Conservation (phyloP, 2,329 filamentous ascomycete species). For the Paraphoma sp. region DNA sequence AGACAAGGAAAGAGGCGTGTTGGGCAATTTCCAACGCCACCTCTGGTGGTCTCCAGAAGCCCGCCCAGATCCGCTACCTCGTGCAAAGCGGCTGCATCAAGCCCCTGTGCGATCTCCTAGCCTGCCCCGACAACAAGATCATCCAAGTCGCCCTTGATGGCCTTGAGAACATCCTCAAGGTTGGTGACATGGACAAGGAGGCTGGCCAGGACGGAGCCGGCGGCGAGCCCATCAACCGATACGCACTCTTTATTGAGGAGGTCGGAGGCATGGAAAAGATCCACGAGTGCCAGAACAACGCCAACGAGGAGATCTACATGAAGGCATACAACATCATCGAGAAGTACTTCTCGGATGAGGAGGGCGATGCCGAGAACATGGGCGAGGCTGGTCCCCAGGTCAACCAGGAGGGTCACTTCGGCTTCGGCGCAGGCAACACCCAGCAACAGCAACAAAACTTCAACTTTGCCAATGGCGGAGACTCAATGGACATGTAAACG, state of each 20-base stretch:
- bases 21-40: slow-evolving; percentile 99
- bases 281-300: slow-evolving; percentile 99
- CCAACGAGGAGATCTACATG: slow-evolving; percentile 99
- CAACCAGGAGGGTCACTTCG: slow-evolving; percentile 77
- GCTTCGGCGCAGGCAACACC: slow-evolving; percentile 72
- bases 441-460: slow-evolving; percentile 76
- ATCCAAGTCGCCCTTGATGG: slow-evolving; percentile 98
- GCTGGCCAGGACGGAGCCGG: slow-evolving; percentile 66
- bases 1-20: slow-evolving; percentile 98
- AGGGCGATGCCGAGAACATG: slow-evolving; percentile 78
- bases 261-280: slow-evolving; percentile 99
- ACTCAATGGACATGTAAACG: slow-evolving; percentile 76
- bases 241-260: slow-evolving; percentile 97
- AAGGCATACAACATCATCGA: slow-evolving; percentile 99
- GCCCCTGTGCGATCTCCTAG: slow-evolving; percentile 91
- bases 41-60: slow-evolving; percentile 96
- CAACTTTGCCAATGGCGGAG: slow-evolving; percentile 85
- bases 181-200: slow-evolving; percentile 98
- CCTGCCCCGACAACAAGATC: slow-evolving; percentile 99
- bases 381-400: slow-evolving; percentile 78
- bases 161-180: slow-evolving; percentile 99
- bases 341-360: slow-evolving; percentile 99
- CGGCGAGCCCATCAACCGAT: slow-evolving; percentile 85
- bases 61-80: slow-evolving; percentile 96
- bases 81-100: slow-evolving; percentile 95